Evolutionary conservation across 2,329 filamentous ascomycete genomes (phyloP).

Genomic region (Colletotrichum orchidophilum): DNA sequence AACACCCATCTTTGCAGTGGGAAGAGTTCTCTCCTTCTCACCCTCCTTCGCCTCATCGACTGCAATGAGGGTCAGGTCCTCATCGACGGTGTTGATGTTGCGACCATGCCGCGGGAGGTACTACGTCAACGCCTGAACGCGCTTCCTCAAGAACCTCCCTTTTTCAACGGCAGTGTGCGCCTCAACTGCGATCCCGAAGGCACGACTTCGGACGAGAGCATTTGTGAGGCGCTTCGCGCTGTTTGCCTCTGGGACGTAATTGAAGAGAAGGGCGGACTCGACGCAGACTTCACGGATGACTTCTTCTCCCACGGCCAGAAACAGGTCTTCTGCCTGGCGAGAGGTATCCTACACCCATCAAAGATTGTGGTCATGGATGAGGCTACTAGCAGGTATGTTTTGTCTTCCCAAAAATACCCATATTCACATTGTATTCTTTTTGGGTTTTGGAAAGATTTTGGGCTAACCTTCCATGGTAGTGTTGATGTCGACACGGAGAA

Average conservation of each 20-base stretch:
- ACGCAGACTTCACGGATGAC: not conserved
- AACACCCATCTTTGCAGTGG: conserved; percentile 20
- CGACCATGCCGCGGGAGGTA: conserved; percentile 23
- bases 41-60: conserved; percentile 59
- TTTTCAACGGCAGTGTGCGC: conserved; percentile 30
- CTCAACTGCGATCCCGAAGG: conserved; percentile 36
- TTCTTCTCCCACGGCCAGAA: conserved; percentile 43
- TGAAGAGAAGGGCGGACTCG: conserved; percentile 21
- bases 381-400: conserved; percentile 37
- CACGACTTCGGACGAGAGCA: conserved; percentile 35
- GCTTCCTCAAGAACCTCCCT: conserved; percentile 34
- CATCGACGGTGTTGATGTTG: conserved; percentile 41
- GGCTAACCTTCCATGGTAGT: conserved; percentile 17
- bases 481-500: conserved; percentile 42
- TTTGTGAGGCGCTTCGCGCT: conserved; percentile 22
- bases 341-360: conserved; percentile 40
- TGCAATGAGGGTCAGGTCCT: conserved; percentile 46
- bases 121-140: conserved; percentile 34
- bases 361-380: conserved; percentile 46
- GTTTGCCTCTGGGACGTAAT: conserved; percentile 25
- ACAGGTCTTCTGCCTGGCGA: conserved; percentile 44
- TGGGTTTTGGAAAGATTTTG: too few relatives aligned
- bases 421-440: too few relatives aligned
- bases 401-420: too few relatives aligned
- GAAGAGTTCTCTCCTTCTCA: conserved; percentile 36